Conservation (phyloP, 1,284 basidiomycete genomes). For the Marasmius oreades region DNA sequence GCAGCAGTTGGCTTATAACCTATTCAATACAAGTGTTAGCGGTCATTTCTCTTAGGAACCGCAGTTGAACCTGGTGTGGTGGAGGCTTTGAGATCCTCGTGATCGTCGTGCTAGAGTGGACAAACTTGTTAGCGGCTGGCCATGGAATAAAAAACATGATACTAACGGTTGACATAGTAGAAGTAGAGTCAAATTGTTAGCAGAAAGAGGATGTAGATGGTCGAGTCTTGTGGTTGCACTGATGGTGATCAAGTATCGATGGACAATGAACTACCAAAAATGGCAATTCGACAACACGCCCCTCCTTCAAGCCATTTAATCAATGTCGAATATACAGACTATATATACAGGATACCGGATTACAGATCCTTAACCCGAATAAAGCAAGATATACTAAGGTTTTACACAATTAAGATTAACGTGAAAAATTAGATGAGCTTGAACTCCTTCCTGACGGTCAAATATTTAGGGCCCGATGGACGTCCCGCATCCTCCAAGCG, state of each 20-base stretch:
- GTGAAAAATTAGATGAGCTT: not conserved
- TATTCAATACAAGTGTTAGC: constrained; percentile 25
- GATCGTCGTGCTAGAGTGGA: constrained; percentile 47
- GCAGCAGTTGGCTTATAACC: constrained; percentile 71
- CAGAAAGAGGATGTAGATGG: not conserved
- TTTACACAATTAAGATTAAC: too few species aligned
- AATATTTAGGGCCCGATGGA: not conserved
- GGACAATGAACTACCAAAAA: not conserved
- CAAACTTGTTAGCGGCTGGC: not conserved
- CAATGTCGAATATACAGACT: too few species aligned
- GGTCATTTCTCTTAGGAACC: constrained; percentile 15
- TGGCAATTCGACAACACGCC: not conserved
- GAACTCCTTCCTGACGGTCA: not conserved
- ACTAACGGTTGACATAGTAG: constrained; percentile 42
- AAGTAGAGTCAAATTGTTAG: not conserved
- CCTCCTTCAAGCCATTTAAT: not conserved
- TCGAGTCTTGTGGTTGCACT: not conserved
- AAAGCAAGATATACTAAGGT: too few species aligned
- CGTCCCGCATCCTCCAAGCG: not conserved
- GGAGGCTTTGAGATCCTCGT: constrained; percentile 62
- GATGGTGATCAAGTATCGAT: not conserved
- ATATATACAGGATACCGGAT: too few species aligned
- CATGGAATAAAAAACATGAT: not conserved
- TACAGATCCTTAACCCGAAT: too few species aligned
- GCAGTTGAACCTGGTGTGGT: constrained; percentile 56